phyloP scores from a whole-genome alignment of 768 basidiomycete species.

The Amanita molliuscula region DNA sequence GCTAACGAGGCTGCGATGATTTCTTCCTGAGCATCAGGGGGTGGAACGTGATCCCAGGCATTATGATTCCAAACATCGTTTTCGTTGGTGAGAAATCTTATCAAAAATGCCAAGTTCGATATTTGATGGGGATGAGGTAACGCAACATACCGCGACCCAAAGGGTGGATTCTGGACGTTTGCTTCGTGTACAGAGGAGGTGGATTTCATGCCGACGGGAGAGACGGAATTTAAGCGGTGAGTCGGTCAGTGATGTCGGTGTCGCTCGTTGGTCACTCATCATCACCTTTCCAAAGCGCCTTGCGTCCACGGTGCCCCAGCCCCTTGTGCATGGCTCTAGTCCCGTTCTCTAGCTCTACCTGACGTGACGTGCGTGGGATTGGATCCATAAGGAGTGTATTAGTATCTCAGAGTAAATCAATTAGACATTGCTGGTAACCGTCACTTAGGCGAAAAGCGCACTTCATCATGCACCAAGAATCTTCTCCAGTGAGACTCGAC shows the following conservation, averaged over 20 bases:
- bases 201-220: too few species aligned
- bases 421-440: background rate
- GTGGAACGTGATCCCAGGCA: constrained; percentile 87
- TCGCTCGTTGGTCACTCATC: background rate
- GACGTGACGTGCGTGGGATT: background rate
- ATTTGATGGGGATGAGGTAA: background rate
- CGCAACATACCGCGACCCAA: constrained; percentile 53
- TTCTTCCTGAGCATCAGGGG: constrained; percentile 73
- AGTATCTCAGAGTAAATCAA: background rate
- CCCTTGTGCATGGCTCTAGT: background rate
- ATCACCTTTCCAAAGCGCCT: background rate
- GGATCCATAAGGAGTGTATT: background rate
- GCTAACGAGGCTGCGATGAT: constrained; percentile 58
- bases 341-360: background rate
- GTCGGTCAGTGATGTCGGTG: background rate
- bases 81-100: constrained; percentile 60
- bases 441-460: too few species aligned
- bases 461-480: background rate
- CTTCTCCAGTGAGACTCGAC: background rate
- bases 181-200: constrained; percentile 64
- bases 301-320: background rate
- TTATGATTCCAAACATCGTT: constrained; percentile 79
- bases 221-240: too few species aligned
- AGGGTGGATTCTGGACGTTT: constrained; percentile 45
- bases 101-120: constrained; percentile 10